These are phyloP conservation scores for Fusarium multiceps DNA, from an alignment of 2,329 filamentous ascomycete genomes.

Conservation along the genomic window DNA sequence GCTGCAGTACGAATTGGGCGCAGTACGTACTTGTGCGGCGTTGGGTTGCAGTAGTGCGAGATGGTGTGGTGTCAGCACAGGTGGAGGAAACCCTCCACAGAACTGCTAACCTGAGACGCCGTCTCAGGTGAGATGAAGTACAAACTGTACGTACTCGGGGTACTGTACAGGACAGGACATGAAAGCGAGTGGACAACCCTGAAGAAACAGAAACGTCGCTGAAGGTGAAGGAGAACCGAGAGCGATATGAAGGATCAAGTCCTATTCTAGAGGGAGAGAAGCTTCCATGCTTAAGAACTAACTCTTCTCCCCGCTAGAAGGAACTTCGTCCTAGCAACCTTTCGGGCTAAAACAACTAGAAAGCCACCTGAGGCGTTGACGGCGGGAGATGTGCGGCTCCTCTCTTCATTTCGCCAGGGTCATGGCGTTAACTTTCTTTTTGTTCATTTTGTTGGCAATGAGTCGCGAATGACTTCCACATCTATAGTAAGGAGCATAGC, in stretches of 20 bases:
- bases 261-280: not conserved
- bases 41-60: conserved; percentile 29
- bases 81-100: conserved; percentile 41
- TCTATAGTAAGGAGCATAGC: not conserved
- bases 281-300: conserved; percentile 2
- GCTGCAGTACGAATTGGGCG: conserved; percentile 31
- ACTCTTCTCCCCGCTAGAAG: not conserved
- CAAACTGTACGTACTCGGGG: not conserved
- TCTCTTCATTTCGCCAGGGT: conserved; percentile 33
- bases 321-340: conserved; percentile 15
- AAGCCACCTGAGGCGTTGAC: conserved; percentile 36
- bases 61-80: conserved; percentile 38
- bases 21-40: conserved; percentile 16
- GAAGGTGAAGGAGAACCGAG: conserved; percentile 21
- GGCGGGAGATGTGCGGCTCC: conserved; percentile 38
- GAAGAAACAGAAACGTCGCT: conserved; percentile 1
- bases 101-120: conserved; percentile 49
- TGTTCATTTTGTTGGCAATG: not conserved
- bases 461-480: conserved; percentile 2
- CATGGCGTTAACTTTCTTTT: conserved; percentile 23
- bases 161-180: not conserved
- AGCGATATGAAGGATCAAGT: conserved; percentile 1
- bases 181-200: conserved; percentile 8
- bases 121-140: conserved; percentile 51
- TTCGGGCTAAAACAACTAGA: conserved; percentile 28